phyloP scores from a whole-genome alignment of 75 land plant genomes.

The Isoetes taiwanensis region DNA sequence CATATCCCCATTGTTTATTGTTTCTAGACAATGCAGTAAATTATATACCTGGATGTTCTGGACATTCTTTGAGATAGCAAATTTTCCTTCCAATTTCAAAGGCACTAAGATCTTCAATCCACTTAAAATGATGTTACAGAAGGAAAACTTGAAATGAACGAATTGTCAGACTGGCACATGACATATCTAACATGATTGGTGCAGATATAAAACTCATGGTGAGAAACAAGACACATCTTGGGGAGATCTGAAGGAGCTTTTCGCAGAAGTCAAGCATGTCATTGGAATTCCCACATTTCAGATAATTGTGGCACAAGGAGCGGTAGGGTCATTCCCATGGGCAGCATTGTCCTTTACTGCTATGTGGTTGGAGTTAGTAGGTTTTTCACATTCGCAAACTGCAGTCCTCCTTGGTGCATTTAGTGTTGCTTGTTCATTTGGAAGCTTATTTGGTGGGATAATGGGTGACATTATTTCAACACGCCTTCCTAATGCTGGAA shows the following conservation, averaged over 20 bases:
- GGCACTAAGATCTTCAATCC: too few relatives aligned
- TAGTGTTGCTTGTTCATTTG: constrained; percentile 39
- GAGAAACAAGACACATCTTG: too few relatives aligned
- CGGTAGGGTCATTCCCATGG: constrained; percentile 75
- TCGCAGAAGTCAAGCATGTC: constrained; percentile 49
- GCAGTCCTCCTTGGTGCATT: constrained; percentile 46
- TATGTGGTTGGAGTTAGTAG: constrained; percentile 76
- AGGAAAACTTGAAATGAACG: too few relatives aligned
- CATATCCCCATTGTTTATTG: too few relatives aligned
- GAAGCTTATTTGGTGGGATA: constrained; percentile 64
- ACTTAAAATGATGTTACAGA: too few relatives aligned
- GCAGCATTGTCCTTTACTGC: constrained; percentile 76
- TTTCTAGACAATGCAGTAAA: too few relatives aligned
- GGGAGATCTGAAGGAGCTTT: constrained; percentile 28
- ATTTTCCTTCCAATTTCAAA: too few relatives aligned
- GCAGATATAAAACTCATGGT: too few relatives aligned
- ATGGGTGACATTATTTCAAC: constrained; percentile 53
- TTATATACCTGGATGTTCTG: too few relatives aligned
- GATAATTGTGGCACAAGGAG: constrained; percentile 76
- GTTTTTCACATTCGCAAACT: constrained; percentile 50
- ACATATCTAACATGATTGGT: too few relatives aligned
- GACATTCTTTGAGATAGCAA: too few relatives aligned
- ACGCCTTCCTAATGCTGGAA: constrained; percentile 52
- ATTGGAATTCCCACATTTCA: constrained; percentile 51
- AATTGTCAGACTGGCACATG: too few relatives aligned